Base-by-base conservation (phyloP, 495 filamentous ascomycete species). In the Penicillium ucsense region DNA sequence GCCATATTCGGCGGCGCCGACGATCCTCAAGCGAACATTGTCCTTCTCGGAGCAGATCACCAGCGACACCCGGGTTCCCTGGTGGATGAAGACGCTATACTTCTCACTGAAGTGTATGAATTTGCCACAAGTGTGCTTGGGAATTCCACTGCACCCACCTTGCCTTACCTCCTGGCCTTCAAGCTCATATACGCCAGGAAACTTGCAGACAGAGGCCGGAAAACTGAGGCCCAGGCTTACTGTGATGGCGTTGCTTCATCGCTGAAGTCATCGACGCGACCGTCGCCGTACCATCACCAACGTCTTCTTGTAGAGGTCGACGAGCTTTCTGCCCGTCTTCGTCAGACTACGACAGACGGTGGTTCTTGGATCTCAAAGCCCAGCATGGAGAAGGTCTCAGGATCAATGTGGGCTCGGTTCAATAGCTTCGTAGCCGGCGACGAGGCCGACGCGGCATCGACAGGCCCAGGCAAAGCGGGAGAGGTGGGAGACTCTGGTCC, bases 401-500 rank as follows among this genome's bases (percentile, higher is more conserved):
- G 80, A 39, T 84, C 83, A 10, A 79, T 96, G 62, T 91, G 86
- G 81, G 85, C 82, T 43, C 86, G 82, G 31, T 94, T 99, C 68
- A 95, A 85, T 60, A 94, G 86, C 49, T 97, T 97, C 55, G 87
- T 99, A 43, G 84, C 85, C 45, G 94, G 94, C 4, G 91, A 95
- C 44, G 91, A 97, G 29, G 80, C 79, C 42, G 81, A 84, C 49
- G 69, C 67, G 35, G 71, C 68, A 27, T 80, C 77, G 3, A 77
- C 74, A 27, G 79, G 77, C 8, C 77, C 84, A 33, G 68, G 69
- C 27, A 78, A 76, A 41, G 80, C 70, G 29, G 71, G 63, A 31
- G 79, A 74, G 20, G 62, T 56, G 41, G 45, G 49, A 20, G 86
- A 87, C 32, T 49, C 71, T 42, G 88, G 90, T 1, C 91, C 88